phyloP scores from a whole-genome alignment of 129 eudicot species.

The Smallanthus sonchifolius region DNA sequence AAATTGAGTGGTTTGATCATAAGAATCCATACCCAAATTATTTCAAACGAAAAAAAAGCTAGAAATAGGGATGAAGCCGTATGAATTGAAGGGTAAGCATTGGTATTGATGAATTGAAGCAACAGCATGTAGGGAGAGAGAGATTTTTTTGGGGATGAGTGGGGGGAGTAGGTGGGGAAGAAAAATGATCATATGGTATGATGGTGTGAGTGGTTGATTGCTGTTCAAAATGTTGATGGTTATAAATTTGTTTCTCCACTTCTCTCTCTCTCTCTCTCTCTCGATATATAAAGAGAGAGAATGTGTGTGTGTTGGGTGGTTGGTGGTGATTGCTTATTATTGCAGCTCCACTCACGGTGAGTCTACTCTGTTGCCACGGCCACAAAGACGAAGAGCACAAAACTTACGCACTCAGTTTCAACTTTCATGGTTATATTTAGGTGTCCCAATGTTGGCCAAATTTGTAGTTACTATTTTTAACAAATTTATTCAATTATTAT shows the following conservation, averaged over 20 bases:
- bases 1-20: constrained; percentile 38
- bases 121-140: constrained; percentile 22
- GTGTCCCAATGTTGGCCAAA: too few relatives aligned
- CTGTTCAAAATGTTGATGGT: constrained; percentile 25
- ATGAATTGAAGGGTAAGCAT: constrained; percentile 31
- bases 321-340: constrained; percentile 21
- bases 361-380: background rate
- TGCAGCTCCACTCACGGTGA: constrained; percentile 25
- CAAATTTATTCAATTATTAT: background rate
- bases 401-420: background rate
- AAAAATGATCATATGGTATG: constrained; percentile 36
- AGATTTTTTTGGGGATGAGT: constrained; percentile 26
- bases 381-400: constrained; percentile 19
- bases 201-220: constrained; percentile 39
- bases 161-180: constrained; percentile 47
- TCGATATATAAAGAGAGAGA: too few relatives aligned
- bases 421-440: background rate
- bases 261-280: background rate
- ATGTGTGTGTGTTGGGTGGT: too few relatives aligned
- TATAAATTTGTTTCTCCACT: constrained; percentile 26
- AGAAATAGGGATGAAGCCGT: background rate
- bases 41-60: background rate
- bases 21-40: constrained; percentile 45
- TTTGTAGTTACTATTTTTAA: too few relatives aligned
- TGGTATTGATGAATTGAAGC: constrained; percentile 23